phyloP scores from a whole-genome alignment of 208 protist species.

The Acanthamoeba castellanii region DNA sequence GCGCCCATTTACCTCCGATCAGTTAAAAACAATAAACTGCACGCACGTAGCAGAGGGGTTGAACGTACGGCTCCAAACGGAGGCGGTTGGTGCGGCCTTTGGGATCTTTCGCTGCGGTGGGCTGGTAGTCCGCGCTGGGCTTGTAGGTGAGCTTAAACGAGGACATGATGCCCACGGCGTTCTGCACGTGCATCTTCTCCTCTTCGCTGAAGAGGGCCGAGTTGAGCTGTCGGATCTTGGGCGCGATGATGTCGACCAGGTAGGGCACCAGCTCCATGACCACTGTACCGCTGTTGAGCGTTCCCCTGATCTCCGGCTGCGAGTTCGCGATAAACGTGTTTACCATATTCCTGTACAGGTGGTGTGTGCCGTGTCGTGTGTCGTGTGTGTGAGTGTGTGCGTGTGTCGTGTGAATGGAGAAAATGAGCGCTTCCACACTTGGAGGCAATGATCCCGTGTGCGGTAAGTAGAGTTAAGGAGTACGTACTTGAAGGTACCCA shows the following conservation, averaged over 20 bases:
- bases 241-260: slow-evolving; percentile 62
- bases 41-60: background rate
- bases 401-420: background rate
- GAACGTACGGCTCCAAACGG: slow-evolving; percentile 30
- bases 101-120: background rate
- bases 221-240: slow-evolving; percentile 60
- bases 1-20: background rate
- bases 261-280: slow-evolving; percentile 42
- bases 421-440: background rate
- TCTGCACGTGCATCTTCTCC: background rate
- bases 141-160: slow-evolving; percentile 57
- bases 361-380: no score
- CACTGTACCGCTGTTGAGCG: background rate
- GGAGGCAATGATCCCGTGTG: background rate
- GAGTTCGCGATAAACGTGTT: slow-evolving; percentile 44
- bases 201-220: background rate
- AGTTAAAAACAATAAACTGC: background rate
- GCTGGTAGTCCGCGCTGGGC: background rate
- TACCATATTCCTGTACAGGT: slow-evolving; percentile 27
- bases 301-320: background rate
- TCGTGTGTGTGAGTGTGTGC: no score
- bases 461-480: background rate
- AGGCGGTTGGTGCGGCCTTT: background rate
- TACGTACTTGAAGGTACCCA: background rate
- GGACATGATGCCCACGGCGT: slow-evolving; percentile 25